Base-by-base conservation (phyloP, 495 filamentous ascomycete genomes). In the Friedmanniomyces endolithicus region DNA sequence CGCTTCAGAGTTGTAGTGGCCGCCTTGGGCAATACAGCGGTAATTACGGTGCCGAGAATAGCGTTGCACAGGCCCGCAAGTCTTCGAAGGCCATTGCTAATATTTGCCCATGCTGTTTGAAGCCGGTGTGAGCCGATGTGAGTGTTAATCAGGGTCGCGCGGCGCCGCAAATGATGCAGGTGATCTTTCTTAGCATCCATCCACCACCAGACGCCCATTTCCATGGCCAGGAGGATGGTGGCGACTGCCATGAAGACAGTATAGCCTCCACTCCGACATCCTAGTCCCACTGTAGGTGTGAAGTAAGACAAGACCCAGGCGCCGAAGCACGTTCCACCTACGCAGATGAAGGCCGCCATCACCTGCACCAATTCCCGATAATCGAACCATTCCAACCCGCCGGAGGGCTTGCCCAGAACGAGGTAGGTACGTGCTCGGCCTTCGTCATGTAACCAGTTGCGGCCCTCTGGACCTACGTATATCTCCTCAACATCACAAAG, bases 211-310 rank as follows among this genome's bases (percentile, higher is more conserved):
- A 72, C 61, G 48, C 67, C 11, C 17, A 71, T 57, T 57, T 75
- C 69, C n/a, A 67, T 41, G 7, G 69, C 11, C 31, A 75, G 63
- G 11, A 67, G 55, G 1, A 47, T 50, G 4, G 63, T 40, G 12
- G 65, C 58, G 7, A 71, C 50, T n/a, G 68, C 27, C 3, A 65
- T 52, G 52, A 72, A 78, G 16, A 74, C 59, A 16, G 73, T 52
- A 52, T 77, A 78, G 0, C 70, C 71, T 1, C 74, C 73, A 35
- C 69, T 74, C 22, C 76, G 65, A 53, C 76, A 78, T 2, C 71
- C 71, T 6, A 78, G 55, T 1, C 75, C 76, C n/a, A 75, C 70
- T 2, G 73, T 75, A 0, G 73, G 73, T 0, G 70, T 75, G 50
- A 63, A 68, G 52, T 61, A 72, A 0, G 68, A 71, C n/a, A 76